phyloP scores from a whole-genome alignment of 805 yeast species.

The Yarrowia alimentaria region DNA sequence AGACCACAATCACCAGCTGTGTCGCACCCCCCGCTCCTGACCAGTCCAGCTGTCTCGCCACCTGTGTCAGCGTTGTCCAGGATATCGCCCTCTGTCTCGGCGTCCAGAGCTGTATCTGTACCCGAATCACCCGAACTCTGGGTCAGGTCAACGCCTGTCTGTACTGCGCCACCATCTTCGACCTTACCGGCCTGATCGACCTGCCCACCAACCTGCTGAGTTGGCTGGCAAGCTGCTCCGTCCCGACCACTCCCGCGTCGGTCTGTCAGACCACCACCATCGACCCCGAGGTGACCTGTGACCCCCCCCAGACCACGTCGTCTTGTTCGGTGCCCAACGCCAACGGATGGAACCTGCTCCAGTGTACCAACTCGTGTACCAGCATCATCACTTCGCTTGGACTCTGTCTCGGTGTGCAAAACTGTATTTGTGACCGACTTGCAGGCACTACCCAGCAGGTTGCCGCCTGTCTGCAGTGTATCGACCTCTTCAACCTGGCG shows the following conservation, averaged over 20 bases:
- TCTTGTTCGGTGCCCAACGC: conserved; percentile 13
- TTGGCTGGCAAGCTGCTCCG: background rate
- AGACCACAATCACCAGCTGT: conserved; percentile 8
- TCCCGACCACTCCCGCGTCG: background rate
- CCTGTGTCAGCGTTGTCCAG: background rate
- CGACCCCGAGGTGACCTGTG: conserved; percentile 5
- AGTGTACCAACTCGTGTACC: background rate
- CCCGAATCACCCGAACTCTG: background rate
- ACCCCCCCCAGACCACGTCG: background rate
- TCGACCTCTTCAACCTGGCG: background rate
- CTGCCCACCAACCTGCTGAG: background rate
- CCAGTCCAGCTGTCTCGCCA: conserved; percentile 4
- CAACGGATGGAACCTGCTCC: background rate
- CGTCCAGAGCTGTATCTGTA: conserved; percentile 10
- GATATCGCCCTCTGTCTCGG: conserved; percentile 9
- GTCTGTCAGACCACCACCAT: conserved; percentile 9
- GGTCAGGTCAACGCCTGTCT: conserved; percentile 1
- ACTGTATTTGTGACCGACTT: conserved; percentile 3
- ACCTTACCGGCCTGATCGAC: background rate
- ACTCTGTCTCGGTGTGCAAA: background rate
- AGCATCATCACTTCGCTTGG: background rate
- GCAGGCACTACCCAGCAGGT: background rate
- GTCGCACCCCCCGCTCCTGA: background rate
- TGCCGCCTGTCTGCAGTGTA: background rate
- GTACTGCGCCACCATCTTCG: background rate